Evolutionary conservation across 441 rosid genomes (phyloP).

Genomic region (Metrosideros polymorpha): DNA sequence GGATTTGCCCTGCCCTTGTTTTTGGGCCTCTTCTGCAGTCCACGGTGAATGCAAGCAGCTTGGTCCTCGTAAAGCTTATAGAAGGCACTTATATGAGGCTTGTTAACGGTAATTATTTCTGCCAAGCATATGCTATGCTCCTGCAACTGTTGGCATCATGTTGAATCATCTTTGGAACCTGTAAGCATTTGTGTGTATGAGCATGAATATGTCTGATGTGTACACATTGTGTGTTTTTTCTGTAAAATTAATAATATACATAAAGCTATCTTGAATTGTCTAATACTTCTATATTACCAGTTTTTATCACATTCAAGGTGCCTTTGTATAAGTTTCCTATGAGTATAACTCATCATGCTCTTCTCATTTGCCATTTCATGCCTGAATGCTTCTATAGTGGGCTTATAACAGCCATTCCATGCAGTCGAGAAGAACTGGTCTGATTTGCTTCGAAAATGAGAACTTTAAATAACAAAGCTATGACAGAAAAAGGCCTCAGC

Average conservation of each 20-base stretch:
- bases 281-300: background rate
- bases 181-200: background rate
- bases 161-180: background rate
- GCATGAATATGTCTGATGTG: background rate
- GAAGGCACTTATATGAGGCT: background rate
- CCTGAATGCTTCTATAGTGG: background rate
- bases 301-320: background rate
- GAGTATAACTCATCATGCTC: background rate
- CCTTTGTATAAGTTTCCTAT: background rate
- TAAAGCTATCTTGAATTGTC: background rate
- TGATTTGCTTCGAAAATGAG: background rate
- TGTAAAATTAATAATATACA: background rate
- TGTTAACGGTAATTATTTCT: background rate
- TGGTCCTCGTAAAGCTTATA: background rate
- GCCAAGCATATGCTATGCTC: background rate
- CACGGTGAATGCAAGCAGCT: background rate
- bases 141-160: background rate
- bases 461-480: background rate
- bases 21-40: background rate
- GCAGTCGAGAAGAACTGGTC: background rate
- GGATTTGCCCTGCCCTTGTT: background rate
- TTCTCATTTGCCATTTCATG: background rate
- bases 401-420: background rate
- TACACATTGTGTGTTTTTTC: background rate
- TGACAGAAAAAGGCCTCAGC: background rate